phyloP scores from a whole-genome alignment of 1,284 basidiomycete species.

The Schizophyllum amplum region DNA sequence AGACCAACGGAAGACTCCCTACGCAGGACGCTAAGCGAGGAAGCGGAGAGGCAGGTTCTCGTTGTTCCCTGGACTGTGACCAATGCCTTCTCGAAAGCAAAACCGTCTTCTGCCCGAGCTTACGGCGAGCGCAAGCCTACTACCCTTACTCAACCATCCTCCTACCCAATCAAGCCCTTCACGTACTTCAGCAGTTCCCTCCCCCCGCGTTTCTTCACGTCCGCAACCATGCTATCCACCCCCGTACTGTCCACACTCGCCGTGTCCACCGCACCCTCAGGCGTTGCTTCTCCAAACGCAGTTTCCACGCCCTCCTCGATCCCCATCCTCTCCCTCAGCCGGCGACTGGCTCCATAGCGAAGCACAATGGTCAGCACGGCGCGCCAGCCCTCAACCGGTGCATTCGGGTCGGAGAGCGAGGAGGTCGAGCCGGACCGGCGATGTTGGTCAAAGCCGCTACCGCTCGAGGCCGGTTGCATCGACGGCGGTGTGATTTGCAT shows the following conservation, averaged over 20 bases:
- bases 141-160: too few relatives aligned
- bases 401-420: conserved; percentile 16
- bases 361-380: conserved; percentile 59
- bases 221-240: conserved; percentile 65
- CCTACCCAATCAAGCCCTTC: conserved; percentile 52
- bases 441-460: not conserved
- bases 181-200: conserved; percentile 68
- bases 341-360: conserved; percentile 53
- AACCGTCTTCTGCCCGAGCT: too few relatives aligned
- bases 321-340: conserved; percentile 37
- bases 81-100: too few relatives aligned
- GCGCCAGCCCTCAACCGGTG: conserved; percentile 64
- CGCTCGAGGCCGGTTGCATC: conserved; percentile 22
- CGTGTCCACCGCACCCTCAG: conserved; percentile 16
- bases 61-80: too few relatives aligned
- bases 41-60: too few relatives aligned
- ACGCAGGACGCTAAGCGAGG: too few relatives aligned
- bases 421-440: conserved; percentile 20
- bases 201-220: conserved; percentile 64
- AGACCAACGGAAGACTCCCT: too few relatives aligned
- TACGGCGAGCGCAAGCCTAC: too few relatives aligned
- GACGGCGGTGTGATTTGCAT: conserved; percentile 15
- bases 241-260: conserved; percentile 36
- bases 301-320: conserved; percentile 13
- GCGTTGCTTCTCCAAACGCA: conserved; percentile 4